phyloP scores from a whole-genome alignment of 2,329 filamentous ascomycete genomes.

The Cercospora nicotianae region DNA sequence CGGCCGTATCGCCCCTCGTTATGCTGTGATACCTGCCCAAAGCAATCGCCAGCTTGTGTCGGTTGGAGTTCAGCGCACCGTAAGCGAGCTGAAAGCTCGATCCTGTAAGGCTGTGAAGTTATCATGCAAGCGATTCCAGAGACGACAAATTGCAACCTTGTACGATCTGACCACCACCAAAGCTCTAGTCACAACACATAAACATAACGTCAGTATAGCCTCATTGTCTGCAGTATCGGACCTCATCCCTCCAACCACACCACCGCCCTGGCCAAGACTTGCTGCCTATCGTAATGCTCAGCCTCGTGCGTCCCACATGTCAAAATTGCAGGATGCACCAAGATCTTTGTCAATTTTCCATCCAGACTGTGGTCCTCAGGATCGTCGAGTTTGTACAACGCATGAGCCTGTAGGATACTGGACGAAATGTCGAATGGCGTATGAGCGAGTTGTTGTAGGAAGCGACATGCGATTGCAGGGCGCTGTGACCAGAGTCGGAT shows the following conservation, averaged over 20 bases:
- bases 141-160: neutral
- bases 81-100: constrained; percentile 1
- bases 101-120: neutral
- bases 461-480: neutral
- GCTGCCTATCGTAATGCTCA: neutral
- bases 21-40: neutral
- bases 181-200: neutral
- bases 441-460: neutral
- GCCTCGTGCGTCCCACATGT: neutral
- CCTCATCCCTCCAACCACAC: neutral
- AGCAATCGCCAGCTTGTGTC: neutral
- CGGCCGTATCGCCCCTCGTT: neutral
- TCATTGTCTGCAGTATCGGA: neutral
- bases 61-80: neutral
- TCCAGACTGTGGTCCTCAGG: neutral
- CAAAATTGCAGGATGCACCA: neutral
- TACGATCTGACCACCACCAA: neutral
- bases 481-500: neutral
- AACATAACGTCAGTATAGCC: neutral
- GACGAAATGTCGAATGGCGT: neutral
- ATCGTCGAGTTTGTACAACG: neutral
- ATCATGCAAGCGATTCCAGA: neutral
- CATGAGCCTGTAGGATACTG: neutral
- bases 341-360: neutral
- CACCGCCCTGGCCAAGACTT: neutral